Evolutionary conservation across 495 filamentous ascomycete species (phyloP), one percentile per base, ranked within the genome.

Genomic region (Lasiosphaeris hirsuta): DNA sequence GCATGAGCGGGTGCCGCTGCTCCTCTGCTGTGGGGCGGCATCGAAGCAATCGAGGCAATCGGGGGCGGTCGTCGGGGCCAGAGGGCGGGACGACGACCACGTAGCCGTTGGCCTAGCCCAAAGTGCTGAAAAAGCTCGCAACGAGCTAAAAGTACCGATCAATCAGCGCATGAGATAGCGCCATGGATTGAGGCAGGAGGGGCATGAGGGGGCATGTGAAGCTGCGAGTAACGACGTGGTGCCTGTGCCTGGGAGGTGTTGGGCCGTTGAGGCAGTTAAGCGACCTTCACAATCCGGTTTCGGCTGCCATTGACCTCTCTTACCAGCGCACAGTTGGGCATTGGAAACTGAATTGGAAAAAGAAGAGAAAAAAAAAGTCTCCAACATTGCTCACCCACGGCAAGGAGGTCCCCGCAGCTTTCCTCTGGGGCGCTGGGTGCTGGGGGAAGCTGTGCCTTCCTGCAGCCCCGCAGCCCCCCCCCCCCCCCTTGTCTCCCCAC

Each of bases 161-260:
- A 56, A 56, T 56, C 54, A 56, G 54, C 35, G 10, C 10, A 3
- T 8, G 14, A 8, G 36, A 15, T 30, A 23, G 48, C 56, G 48
- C 40, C 49, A 53, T 18, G 41, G 35, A 41, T 58, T 5, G 23
- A 5, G 23, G 23, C 23, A 30, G 2, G 56, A 45, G 48, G 41
- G 49, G 40, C 55, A 51, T 51, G 47, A 40, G 46, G 48, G 41
- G 49, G 40, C 55, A 51, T 51, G 47, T 48, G 46, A 58, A 42
- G 34, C n/a, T 54, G 37, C 47, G 43, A 38, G 56, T 52, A n/a
- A 46, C 44, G 42, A 53, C 57, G 57, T 59, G 57, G 57, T 59
- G 57, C 57, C 50, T 59, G 49, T 59, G 42, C 46, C 36, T 39
- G 45, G 40, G 30, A 14, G 30, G 23, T 17, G 18, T 46, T 45